A percentile compares a stretch with the other conserved stretches of the same genome.
Evolutionary conservation across 495 filamentous ascomycete genomes (phyloP).

Genomic region (Podospora anserina): DNA sequence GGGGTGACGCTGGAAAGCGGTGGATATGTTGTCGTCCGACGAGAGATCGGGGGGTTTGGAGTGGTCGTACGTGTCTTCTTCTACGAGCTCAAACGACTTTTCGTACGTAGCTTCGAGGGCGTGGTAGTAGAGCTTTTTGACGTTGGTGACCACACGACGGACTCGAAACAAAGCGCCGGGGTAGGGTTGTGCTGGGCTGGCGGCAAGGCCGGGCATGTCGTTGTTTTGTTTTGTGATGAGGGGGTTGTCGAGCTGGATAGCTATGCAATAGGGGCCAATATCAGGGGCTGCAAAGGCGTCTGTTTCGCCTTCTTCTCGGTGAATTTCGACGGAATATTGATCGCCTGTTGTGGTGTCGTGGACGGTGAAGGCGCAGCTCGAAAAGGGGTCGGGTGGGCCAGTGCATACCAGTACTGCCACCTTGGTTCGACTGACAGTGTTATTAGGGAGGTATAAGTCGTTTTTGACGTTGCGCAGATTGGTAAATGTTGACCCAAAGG

Average conservation of each 20-base stretch:
- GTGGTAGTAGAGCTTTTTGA: constrained; percentile 22
- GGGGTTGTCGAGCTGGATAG: constrained; percentile 20
- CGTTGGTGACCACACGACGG: constrained; percentile 20
- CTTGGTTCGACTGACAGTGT: constrained; percentile 21
- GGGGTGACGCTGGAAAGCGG: constrained; percentile 13
- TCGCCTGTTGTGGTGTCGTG: constrained; percentile 14
- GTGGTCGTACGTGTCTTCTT: constrained; percentile 5
- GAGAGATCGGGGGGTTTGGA: constrained; percentile 5
- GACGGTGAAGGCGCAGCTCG: constrained; percentile 17
- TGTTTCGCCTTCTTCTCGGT: constrained; percentile 18
- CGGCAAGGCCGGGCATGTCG: constrained; percentile 4
- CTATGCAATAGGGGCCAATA: constrained; percentile 22
- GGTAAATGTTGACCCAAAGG: constrained; percentile 17
- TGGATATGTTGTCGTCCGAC: constrained; percentile 9
- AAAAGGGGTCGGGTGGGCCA: constrained; percentile 13
- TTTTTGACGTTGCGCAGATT: constrained; percentile 19
- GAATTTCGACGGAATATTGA: constrained; percentile 17
- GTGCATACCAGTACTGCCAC: constrained; percentile 23
- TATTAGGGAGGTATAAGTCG: constrained; percentile 26
- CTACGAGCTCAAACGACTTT: constrained; percentile 23
- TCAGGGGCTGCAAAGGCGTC: constrained; percentile 26
- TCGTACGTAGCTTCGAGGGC: constrained; percentile 18
- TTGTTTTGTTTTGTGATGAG: constrained; percentile 2
- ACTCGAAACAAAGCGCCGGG: constrained; percentile 24
- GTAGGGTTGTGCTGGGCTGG: constrained; percentile 4